phyloP scores from a whole-genome alignment of 495 filamentous ascomycete species.

The Neurospora sp. region DNA sequence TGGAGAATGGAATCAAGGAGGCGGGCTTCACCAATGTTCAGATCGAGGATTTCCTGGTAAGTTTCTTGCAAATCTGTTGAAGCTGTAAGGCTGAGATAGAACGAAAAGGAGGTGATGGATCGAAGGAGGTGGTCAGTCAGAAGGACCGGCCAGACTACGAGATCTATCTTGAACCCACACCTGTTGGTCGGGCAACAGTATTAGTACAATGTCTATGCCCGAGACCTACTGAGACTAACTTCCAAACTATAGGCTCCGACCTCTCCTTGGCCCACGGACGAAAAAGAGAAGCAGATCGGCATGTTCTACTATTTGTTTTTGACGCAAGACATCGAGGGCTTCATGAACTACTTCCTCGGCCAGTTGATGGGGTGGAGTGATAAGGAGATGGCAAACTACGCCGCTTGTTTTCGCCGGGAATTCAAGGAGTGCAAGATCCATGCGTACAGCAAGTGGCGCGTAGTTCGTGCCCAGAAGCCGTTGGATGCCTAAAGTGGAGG shows the following conservation, averaged over 20 bases:
- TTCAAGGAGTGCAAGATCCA: constrained; percentile 17
- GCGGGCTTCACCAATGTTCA: constrained; percentile 47
- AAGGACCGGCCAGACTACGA: not conserved
- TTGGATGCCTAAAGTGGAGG: not conserved
- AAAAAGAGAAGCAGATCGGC: not conserved
- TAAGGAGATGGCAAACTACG: constrained; percentile 25
- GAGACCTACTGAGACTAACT: not conserved
- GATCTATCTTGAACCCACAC: not conserved
- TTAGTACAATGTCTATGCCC: not conserved
- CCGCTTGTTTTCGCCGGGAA: constrained; percentile 24
- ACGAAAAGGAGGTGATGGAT: not conserved
- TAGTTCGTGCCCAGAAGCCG: not conserved
- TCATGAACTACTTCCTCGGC: constrained; percentile 20
- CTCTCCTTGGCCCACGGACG: constrained; percentile 23
- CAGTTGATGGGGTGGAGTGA: constrained; percentile 22
- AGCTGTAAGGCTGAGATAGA: not conserved
- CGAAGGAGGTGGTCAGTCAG: not conserved
- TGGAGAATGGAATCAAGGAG: constrained; percentile 45
- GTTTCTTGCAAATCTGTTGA: not conserved
- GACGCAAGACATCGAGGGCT: constrained; percentile 24
- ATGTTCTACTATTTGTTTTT: constrained; percentile 15
- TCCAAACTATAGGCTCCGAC: constrained; percentile 24
- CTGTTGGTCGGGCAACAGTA: too few relatives aligned
- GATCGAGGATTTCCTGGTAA: not conserved
- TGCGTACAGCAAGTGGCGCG: constrained; percentile 1